A percentile compares a stretch with the other conserved stretches of the same genome.
Evolutionary conservation across 2,329 filamentous ascomycete genomes (phyloP).

Genomic region (Aspergillus clavatus): DNA sequence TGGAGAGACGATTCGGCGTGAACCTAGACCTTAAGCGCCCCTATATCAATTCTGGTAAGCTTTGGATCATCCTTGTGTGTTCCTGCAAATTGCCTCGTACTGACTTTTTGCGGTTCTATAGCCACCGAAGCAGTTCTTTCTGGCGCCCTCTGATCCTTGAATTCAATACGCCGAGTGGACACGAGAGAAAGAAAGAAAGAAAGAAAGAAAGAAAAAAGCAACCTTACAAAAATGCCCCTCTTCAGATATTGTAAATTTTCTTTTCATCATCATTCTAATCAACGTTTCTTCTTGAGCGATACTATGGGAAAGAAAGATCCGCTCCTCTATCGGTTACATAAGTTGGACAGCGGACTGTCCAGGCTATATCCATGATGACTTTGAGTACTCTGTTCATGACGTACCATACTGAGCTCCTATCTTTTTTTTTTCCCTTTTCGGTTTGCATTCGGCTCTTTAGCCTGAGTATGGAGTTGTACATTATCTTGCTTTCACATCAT

Average conservation of each 20-base stretch:
- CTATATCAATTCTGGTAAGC: slow-evolving; percentile 90
- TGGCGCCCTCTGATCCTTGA: slow-evolving; percentile 57
- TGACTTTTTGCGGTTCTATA: slow-evolving; percentile 31
- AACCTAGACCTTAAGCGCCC: slow-evolving; percentile 80
- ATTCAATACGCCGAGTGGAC: not conserved
- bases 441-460: slow-evolving; percentile 6
- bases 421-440: slow-evolving; percentile 1
- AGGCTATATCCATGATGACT: too few relatives aligned
- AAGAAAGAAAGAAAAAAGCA: not conserved
- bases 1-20: slow-evolving; percentile 86
- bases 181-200: not conserved
- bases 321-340: too few relatives aligned
- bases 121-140: slow-evolving; percentile 76
- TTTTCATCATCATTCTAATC: not conserved
- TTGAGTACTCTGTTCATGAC: not conserved
- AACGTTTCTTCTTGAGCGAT: not conserved
- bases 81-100: not conserved
- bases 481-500: slow-evolving; percentile 1
- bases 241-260: not conserved
- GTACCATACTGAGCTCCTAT: not conserved
- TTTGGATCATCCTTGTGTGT: too few relatives aligned
- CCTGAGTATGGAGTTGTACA: slow-evolving; percentile 10
- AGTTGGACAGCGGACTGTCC: too few relatives aligned
- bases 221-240: too few relatives aligned
- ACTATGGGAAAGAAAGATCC: not conserved